Evolutionary conservation across 768 basidiomycete genomes (phyloP).

Genomic region (Boletellus ananas): DNA sequence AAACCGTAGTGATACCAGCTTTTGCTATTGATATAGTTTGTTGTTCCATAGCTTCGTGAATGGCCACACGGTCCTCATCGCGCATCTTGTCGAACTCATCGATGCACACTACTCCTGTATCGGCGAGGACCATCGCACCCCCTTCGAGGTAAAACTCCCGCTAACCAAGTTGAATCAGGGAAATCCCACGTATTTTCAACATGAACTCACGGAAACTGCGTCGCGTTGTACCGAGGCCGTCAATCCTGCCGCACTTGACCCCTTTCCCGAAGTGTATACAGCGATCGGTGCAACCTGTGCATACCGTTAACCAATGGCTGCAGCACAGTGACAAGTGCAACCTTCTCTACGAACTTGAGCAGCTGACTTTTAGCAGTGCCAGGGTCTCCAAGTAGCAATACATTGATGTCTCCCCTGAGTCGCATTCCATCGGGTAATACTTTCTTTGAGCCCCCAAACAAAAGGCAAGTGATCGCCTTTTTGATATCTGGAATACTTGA

Average conservation of each 20-base stretch:
- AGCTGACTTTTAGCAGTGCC: slow-evolving; percentile 98
- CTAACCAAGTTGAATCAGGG: slow-evolving; percentile 37
- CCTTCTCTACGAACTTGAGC: slow-evolving; percentile 98
- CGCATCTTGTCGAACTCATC: slow-evolving; percentile 99
- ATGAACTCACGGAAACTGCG: slow-evolving; percentile 67
- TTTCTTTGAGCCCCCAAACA: slow-evolving; percentile 98
- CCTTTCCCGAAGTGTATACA: slow-evolving; percentile 98
- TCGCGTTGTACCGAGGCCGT: slow-evolving; percentile 98
- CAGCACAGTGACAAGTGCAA: slow-evolving; percentile 20
- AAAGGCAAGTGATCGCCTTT: slow-evolving; percentile 93
- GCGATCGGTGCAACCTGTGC: slow-evolving; percentile 90
- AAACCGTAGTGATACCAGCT: slow-evolving; percentile 95
- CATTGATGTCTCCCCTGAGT: slow-evolving; percentile 96
- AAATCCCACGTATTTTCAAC: background rate
- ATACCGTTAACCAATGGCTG: slow-evolving; percentile 1
- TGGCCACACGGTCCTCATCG: slow-evolving; percentile 97
- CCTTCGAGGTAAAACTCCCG: slow-evolving; percentile 99
- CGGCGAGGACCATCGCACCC: slow-evolving; percentile 98
- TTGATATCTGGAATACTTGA: slow-evolving; percentile 78
- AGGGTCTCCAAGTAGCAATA: slow-evolving; percentile 92
- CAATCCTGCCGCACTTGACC: slow-evolving; percentile 96
- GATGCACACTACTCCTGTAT: slow-evolving; percentile 97
- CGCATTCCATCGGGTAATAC: slow-evolving; percentile 96
- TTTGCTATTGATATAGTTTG: slow-evolving; percentile 99
- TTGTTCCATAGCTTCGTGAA: slow-evolving; percentile 99